These are phyloP conservation scores for Raffaelea ambrosiae DNA, from an alignment of 2,329 filamentous ascomycete species.

Conservation along the genomic window DNA sequence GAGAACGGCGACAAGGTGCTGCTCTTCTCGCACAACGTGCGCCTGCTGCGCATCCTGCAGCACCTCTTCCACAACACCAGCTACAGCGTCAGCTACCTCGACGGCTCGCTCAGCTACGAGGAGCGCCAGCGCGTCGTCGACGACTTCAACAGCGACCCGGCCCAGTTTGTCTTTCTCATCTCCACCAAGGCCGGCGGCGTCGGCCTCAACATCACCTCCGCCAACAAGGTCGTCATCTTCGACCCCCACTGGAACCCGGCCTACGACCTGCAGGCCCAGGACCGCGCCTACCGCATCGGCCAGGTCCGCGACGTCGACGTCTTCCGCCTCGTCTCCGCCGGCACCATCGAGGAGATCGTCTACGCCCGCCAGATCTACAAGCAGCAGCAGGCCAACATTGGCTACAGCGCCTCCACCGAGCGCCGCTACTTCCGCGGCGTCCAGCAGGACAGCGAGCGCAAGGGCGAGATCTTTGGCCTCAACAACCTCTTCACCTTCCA, in stretches of 20 bases:
- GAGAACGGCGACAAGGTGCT: slow-evolving; percentile 86
- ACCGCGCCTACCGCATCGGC: slow-evolving; percentile 91
- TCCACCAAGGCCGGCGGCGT: slow-evolving; percentile 90
- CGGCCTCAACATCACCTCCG: slow-evolving; percentile 91
- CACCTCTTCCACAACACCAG: slow-evolving; percentile 79
- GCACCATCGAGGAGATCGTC: slow-evolving; percentile 94
- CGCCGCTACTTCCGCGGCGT: slow-evolving; percentile 93
- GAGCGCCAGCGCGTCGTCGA: slow-evolving; percentile 77
- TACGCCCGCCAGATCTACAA: slow-evolving; percentile 98
- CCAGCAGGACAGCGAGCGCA: slow-evolving; percentile 71
- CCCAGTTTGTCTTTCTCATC: slow-evolving; percentile 91
- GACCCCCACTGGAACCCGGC: slow-evolving; percentile 98
- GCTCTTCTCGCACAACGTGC: slow-evolving; percentile 88
- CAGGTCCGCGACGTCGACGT: slow-evolving; percentile 91
- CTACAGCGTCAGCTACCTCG: slow-evolving; percentile 86
- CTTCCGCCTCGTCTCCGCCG: slow-evolving; percentile 80
- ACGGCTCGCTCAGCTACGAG: slow-evolving; percentile 74
- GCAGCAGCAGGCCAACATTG: slow-evolving; percentile 96
- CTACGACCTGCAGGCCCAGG: slow-evolving; percentile 91
- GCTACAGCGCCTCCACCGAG: slow-evolving; percentile 86
- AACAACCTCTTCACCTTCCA: slow-evolving; percentile 80
- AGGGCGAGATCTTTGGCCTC: slow-evolving; percentile 91
- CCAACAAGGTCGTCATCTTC: slow-evolving; percentile 95
- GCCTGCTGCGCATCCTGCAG: slow-evolving; percentile 73
- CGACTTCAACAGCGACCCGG: slow-evolving; percentile 81